Base-by-base conservation (phyloP, 2,329 filamentous ascomycete genomes). In the Fusarium caatingaense region DNA sequence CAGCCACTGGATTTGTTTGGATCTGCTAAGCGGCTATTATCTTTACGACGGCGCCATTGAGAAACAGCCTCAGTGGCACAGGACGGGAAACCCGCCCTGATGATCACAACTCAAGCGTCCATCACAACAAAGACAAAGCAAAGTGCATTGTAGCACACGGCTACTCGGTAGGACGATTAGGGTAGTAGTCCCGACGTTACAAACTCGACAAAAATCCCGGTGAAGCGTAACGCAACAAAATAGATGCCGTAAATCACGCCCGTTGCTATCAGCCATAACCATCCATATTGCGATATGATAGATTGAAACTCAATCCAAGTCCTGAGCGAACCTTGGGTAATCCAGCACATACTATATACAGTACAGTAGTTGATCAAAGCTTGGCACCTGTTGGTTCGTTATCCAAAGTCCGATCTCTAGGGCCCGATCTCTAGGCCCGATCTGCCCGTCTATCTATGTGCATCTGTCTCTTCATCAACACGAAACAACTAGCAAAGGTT, bases 401-500 rank as follows among this genome's bases (percentile, higher is more conserved):
- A 18, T 51, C 34, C 20, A 23, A 21, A 62, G 40, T 20, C 41
- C 37, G 48, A 66, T 50, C 50, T 66, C 41, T 15, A 50, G 37
- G 21, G n/a, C 18, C 11, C 48, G 21, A 23, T 56, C 23, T 45
- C 6, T 6, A 7, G 32, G 15, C 13, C 11, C 48, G 21, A 28
- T 56, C 23, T 45, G 11, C 42, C 37, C 44, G 18, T n/a, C 44
- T 46, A 46, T 27, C 47, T 25, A 28, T 12, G 27, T 59, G 18
- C 27, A 37, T 59, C 32, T 25, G 11, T 45, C 23, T 44, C 53
- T 27, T 66, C 27, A 50, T 64, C 58, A 60, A 68, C 30, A 46
- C 51, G 45, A 71, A 71, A 68, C 60, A 40, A 16, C 37, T 42
- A 28, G 27, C 15, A 56, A 64, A 64, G 54, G 58, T 68, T 64